Evolutionary conservation across 116 monocot genomes (phyloP), one percentile per base, ranked within the genome.

Genomic region (Phalaenopsis hybrid): DNA sequence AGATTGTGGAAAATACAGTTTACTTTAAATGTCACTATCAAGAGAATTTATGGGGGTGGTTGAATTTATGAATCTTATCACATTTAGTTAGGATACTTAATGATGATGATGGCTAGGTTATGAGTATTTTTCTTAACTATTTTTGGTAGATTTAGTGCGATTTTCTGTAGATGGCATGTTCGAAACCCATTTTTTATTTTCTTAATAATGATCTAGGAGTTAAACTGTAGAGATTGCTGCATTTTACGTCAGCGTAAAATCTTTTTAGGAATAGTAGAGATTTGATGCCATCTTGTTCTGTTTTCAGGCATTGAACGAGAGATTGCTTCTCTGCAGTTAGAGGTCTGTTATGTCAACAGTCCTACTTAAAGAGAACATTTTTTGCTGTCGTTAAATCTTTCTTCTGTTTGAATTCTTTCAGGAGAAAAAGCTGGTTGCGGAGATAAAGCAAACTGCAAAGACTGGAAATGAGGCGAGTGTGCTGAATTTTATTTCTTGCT

Each of bases 361-460:
- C 13, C 16, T 51, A 7, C 31, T 49, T 77, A 18, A 77, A 17
- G 77, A 16, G n/a, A 51, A 77, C 13, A 12, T 8, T 13, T 49
- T 17, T 41, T 41, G 31, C 31, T 31, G 0, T 31, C 0, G 31
- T 31, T 31, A 31, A 31, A 31, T 31, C 31, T 77, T 6, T 10
- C 11, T 48, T 77, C 1, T 10, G 4, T 52, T 7, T 33, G 48
- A 49, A 77, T 28, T 77, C 49, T 86, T 72, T 69, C 88, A 97
- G 97, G 97, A 97, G 84, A 97, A 97, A 83, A 93, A 89, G 81
- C 84, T 97, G 55, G 78, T 93, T 82, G 88, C 90, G 43, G 95
- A 95, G 86, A 93, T 95, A 79, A 95, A 93, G 87, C 91, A 90
- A 82, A 91, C 90, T 61, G 92, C 97, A 11, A 97, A 93, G 86